Evolutionary conservation across 2,329 filamentous ascomycete genomes (phyloP), one percentile per base, ranked within the genome.

Genomic region (Dactylellina parvicollis): DNA sequence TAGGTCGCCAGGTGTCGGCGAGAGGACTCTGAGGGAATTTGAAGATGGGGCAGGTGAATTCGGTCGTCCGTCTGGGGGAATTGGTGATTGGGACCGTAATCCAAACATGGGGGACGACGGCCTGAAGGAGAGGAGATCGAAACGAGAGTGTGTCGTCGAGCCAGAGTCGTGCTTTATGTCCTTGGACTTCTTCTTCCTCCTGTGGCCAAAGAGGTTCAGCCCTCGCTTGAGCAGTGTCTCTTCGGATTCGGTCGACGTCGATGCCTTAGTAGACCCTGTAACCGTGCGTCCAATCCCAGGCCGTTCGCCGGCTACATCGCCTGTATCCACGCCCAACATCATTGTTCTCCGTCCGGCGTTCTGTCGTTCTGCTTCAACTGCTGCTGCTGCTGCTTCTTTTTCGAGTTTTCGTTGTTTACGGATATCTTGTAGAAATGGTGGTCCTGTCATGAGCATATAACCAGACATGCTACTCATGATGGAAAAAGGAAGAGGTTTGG

Each of bases 381-480:
- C 32, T 47, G 50, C 36, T 64, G 44, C 57, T 40, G 54, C 50
- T 24, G 66, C 49, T 65, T 64, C 67, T 55, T 72, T 72, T 57
- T 72, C 67, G 47, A 52, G 40, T 34, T 72, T 72, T 65, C 66
- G 57, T 65, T 72, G 67, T 60, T 72, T 72, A 26, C 57, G 49
- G 36, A 65, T 72, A 46, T 72, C 67, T 14, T 65, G 67, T 24
- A 40, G 52, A 56, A 71, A 65, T 49, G 67, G 67, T 47, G 59
- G 42, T 32, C 67, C 59, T 16, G 59, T 72, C 44, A 65, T 47
- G 54, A 65, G 59, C 67, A 72, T 72, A 72, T 72, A 72, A 55
- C 67, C 67, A 72, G 67, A 72, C 67, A 72, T 72, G 66, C 66
- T 71, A 65, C 59, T 65, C 59, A 65, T 72, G 55, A 54, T 64